These are phyloP conservation scores for Pigoraptor vietnamica DNA, from an alignment of 78 protist species.

Conservation along the genomic window DNA sequence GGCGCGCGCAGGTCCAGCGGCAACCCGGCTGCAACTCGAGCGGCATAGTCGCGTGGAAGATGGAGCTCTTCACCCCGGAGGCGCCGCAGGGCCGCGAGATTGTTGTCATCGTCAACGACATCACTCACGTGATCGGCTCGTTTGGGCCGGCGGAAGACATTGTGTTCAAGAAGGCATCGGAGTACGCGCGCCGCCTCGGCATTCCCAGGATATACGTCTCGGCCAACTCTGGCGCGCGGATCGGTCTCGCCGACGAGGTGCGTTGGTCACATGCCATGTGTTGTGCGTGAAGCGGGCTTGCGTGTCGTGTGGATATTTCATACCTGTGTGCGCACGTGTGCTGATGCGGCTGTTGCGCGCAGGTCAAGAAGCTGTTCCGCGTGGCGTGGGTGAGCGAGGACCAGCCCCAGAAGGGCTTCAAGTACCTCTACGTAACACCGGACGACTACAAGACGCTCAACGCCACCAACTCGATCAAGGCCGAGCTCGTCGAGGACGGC, in stretches of 20 bases:
- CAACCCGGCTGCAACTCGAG: background rate
- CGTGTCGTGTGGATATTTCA: background rate
- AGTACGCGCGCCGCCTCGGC: conserved; percentile 70
- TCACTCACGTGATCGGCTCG: conserved; percentile 86
- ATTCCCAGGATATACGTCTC: conserved; percentile 90
- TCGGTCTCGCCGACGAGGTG: conserved; percentile 84
- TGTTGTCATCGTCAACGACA: conserved; percentile 91
- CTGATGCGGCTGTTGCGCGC: background rate
- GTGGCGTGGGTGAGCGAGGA: conserved; percentile 65
- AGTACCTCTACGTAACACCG: conserved; percentile 79
- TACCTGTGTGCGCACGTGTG: background rate
- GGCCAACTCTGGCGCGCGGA: conserved; percentile 95
- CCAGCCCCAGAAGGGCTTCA: conserved; percentile 57
- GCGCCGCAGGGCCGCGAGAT: conserved; percentile 81
- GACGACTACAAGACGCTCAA: conserved; percentile 54
- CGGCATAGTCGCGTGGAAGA: conserved; percentile 91
- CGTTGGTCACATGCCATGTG: background rate
- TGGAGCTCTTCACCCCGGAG: conserved; percentile 81
- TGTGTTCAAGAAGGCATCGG: conserved; percentile 58
- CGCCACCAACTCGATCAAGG: conserved; percentile 13
- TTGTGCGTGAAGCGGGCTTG: background rate
- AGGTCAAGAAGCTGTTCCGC: conserved; percentile 53
- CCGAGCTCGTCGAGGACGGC: conserved; percentile 23
- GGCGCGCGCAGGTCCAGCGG: background rate
- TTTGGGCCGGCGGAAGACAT: conserved; percentile 65